Base-by-base conservation (phyloP, 2,329 filamentous ascomycete species). In the Aspergillus cejpii region DNA sequence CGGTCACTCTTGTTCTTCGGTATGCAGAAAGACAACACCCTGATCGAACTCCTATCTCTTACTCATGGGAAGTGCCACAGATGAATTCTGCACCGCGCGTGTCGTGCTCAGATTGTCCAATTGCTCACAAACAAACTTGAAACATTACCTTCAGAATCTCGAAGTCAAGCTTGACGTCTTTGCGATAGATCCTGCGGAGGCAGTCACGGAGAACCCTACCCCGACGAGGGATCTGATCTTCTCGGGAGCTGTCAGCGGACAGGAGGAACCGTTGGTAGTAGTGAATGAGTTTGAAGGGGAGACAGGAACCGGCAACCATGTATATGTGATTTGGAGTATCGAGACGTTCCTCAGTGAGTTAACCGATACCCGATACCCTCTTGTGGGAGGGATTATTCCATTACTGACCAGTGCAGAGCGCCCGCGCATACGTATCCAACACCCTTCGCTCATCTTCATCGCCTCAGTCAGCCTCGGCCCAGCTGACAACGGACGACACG, bases 361-460 rank as follows among this genome's bases (percentile, higher is more conserved):
- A 2, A 11, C 12, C 20, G n/a, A 11, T n/a, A 7, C 17, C 14
- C 11, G 29, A 6, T 26, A 12, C 29, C 23, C 29, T 36, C 8
- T 5, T 31, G 15, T 41, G 31, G 51, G 60, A n/a, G n/a, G n/a
- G n/a, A n/a, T n/a, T 41, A 62, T 44, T 12, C 19, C 29, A 19
- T 8, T 10, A 14, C 34, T 45, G 27, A 42, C 21, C 10, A 3
- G 20, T 19, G 8, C 56, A 70, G 67, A 59, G 38, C 66, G 70
- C 23, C 71, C 71, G 43, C 68, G 76, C 45, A 70, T 73, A 43
- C 73, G 76, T 45, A 73, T 78, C 26, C 72, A 77, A 47, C 73
- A 79, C 50, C 77, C 77, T 26, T 73, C 72, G 5, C 67, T 82
- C 20, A 71, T 78, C 38, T 79, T 82, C 53, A 72, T 73, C 24